Conservation (phyloP, 164 flowering plant species). For the Annona cherimola region DNA sequence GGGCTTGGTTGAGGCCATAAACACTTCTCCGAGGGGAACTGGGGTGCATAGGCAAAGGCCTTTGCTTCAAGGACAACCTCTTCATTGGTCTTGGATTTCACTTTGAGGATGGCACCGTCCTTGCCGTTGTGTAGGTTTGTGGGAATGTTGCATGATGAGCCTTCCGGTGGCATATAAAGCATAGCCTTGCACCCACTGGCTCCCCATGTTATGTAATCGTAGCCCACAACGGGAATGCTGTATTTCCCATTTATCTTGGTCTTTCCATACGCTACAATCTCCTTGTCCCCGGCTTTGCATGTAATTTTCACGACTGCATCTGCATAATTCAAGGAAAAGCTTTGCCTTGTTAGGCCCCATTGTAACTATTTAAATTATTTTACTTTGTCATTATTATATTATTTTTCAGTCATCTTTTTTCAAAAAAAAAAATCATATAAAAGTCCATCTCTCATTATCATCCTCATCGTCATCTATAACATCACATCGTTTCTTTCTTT, state of each 20-base stretch:
- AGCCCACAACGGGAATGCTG: slow-evolving; percentile 43
- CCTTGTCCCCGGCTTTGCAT: slow-evolving; percentile 48
- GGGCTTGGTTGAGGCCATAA: slow-evolving; percentile 23
- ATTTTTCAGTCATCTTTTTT: no score
- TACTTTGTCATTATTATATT: no score
- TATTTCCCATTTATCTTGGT: slow-evolving; percentile 65
- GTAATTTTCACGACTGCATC: slow-evolving; percentile 63
- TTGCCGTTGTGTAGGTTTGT: slow-evolving; percentile 41
- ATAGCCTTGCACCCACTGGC: slow-evolving; percentile 54
- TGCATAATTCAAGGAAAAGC: slow-evolving; percentile 21
- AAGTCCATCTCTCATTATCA: no score
- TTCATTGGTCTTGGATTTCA: slow-evolving; percentile 47
- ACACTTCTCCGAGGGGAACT: slow-evolving; percentile 56
- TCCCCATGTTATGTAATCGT: slow-evolving; percentile 42
- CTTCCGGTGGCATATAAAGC: slow-evolving; percentile 55
- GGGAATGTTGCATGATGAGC: slow-evolving; percentile 53
- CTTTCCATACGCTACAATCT: slow-evolving; percentile 47
- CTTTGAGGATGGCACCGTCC: slow-evolving; percentile 43
- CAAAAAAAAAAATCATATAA: no score
- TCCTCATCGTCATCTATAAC: no score
- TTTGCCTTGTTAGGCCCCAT: no score
- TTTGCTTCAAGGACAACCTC: slow-evolving; percentile 58
- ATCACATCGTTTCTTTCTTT: no score
- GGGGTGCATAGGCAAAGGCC: slow-evolving; percentile 63
- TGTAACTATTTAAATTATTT: no score